phyloP scores from a whole-genome alignment of 768 basidiomycete species.

The Tylopilus balloui region DNA sequence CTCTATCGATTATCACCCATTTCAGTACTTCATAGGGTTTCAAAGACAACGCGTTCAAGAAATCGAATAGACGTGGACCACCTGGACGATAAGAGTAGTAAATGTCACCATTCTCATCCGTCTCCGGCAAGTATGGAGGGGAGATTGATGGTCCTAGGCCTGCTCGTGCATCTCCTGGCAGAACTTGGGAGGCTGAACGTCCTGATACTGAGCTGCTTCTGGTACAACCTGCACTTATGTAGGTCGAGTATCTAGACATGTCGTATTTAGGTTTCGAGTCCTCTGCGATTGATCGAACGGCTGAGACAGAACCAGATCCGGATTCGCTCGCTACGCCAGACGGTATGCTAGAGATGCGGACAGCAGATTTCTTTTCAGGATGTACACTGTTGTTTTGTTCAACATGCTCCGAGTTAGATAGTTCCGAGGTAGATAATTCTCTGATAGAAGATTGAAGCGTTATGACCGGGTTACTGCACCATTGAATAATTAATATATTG shows the following conservation, averaged over 20 bases:
- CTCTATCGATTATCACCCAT: constrained; percentile 67
- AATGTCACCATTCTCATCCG: constrained; percentile 43
- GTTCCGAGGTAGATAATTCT: constrained; percentile 5
- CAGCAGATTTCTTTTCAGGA: constrained; percentile 2
- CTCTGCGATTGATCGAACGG: constrained; percentile 10
- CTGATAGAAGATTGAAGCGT: background rate
- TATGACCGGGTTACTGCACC: constrained; percentile 2
- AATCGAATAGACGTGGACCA: constrained; percentile 61
- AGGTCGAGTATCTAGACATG: background rate
- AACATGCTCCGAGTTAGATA: background rate
- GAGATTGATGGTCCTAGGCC: constrained; percentile 50
- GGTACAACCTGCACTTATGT: background rate
- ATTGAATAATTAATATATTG: background rate
- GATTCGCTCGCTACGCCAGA: constrained; percentile 10
- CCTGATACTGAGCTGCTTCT: constrained; percentile 8
- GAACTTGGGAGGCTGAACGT: constrained; percentile 10
- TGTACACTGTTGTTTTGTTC: background rate
- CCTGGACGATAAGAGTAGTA: constrained; percentile 63
- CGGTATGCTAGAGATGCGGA: constrained; percentile 11
- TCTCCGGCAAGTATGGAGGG: constrained; percentile 47
- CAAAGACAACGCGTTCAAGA: constrained; percentile 55
- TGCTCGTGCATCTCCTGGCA: constrained; percentile 31
- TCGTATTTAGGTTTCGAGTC: constrained; percentile 22
- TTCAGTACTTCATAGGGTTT: constrained; percentile 60
- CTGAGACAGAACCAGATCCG: background rate